phyloP scores from a whole-genome alignment of 108 stramenopile genomes.

The Fistulifera solaris region DNA sequence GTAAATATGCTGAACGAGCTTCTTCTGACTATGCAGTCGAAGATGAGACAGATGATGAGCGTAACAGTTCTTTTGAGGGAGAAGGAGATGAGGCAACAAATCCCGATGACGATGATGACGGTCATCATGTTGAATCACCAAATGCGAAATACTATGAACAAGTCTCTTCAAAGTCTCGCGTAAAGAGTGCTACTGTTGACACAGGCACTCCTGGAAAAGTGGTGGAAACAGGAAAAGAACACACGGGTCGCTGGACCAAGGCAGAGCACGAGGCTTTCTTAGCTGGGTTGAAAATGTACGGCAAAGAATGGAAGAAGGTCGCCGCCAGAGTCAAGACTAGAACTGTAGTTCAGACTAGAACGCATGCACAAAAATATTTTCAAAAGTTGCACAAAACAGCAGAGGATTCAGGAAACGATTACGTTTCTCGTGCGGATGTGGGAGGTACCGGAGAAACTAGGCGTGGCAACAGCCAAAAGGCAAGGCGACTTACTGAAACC shows the following conservation, averaged over 20 bases:
- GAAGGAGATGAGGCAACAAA: too few relatives aligned
- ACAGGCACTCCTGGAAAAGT: constrained; percentile 1
- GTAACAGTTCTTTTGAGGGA: too few relatives aligned
- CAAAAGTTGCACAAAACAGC: constrained; percentile 86
- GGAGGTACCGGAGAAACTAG: constrained; percentile 10
- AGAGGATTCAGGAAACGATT: constrained; percentile 12
- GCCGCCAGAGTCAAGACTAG: constrained; percentile 87
- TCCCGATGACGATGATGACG: too few relatives aligned
- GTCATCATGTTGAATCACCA: too few relatives aligned
- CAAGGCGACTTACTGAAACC: too few relatives aligned
- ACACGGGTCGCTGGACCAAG: constrained; percentile 81
- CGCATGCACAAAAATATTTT: constrained; percentile 99
- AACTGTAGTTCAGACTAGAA: constrained; percentile 95
- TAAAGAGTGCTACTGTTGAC: background rate
- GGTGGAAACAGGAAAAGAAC: constrained; percentile 60
- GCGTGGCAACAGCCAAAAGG: constrained; percentile 6
- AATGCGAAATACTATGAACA: too few relatives aligned
- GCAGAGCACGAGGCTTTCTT: constrained; percentile 92
- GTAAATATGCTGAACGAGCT: too few relatives aligned
- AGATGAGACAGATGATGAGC: too few relatives aligned
- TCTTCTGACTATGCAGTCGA: too few relatives aligned
- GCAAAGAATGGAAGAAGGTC: constrained; percentile 95
- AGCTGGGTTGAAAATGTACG: constrained; percentile 73
- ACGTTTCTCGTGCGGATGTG: too few relatives aligned
- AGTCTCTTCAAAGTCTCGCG: too few relatives aligned